Base-by-base conservation (phyloP, 2,329 filamentous ascomycete species). In the Endoconidiophora laricicola region DNA sequence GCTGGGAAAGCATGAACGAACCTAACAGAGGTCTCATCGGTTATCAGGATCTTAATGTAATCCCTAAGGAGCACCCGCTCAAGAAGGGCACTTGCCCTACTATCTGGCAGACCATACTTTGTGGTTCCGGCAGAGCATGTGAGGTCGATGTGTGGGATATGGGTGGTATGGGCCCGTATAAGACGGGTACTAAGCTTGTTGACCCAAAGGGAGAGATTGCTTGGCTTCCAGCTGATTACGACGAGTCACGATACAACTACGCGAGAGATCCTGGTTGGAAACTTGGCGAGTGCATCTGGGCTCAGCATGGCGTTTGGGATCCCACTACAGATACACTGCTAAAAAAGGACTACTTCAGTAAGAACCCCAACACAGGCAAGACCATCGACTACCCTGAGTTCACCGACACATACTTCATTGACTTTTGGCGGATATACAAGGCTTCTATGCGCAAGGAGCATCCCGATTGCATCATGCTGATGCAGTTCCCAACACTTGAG, bases 1-100 rank as follows among this genome's bases (percentile, higher is more conserved):
- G 91, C 2, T 98, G 90, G 84, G 91, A 98, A 68, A 94, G 80
- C 59, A 70, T 96, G 64, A 98, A 98, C 60, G 91, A 98, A 65
- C 91, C 91, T 1, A 91, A 93, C 63, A 77, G 84, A 60, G 90
- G 93, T 22, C 71, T 95, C 60, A 78, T 93, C 44, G 88, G 88
- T 10, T 82, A 85, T 60, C 74, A 79, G 53, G 87, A 96, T 61
- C 71, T 98, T 46, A 83, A 80, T 18, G 72, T 77, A 7, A 82
- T 95, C 48, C 91, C 91, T 1, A 74, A 77, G 52, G 86, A 94
- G 52, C 88, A 96, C 60, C 86, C 88, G 46, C 68, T 96, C 46
- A 86, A 94, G 60, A 93, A 96, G 62, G 87, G 88, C 14, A 94
- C 88, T 3, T 86, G 83, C 22, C 91, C 91, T 22, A 96, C 91